phyloP scores from a whole-genome alignment of 179 eudicot species.

The Pouteria campechiana region DNA sequence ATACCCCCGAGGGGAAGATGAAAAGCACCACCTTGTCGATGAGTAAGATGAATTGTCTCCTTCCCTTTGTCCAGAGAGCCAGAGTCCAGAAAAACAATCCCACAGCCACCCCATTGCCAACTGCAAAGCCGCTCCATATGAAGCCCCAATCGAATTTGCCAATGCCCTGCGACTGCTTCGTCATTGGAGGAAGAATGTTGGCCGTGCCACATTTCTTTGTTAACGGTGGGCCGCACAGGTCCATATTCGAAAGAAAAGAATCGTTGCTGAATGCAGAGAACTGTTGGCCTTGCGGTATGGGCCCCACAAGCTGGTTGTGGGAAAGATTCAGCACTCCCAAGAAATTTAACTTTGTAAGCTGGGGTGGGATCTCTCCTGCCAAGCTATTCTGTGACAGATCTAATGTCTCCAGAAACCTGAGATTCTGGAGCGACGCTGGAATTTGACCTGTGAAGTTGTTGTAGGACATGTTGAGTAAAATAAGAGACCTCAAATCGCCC shows the following conservation, averaged over 20 bases:
- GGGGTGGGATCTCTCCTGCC: conserved; percentile 4
- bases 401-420: conserved; percentile 26
- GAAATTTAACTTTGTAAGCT: conserved; percentile 10
- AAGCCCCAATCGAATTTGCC: too few relatives aligned
- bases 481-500: conserved; percentile 26
- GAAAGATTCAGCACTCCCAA: conserved; percentile 16
- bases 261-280: conserved; percentile 2
- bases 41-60: too few relatives aligned
- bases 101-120: too few relatives aligned
- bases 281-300: conserved; percentile 12
- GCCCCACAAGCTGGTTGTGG: conserved; percentile 13
- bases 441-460: conserved; percentile 24
- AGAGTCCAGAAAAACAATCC: too few relatives aligned
- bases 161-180: too few relatives aligned
- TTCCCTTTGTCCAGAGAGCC: too few relatives aligned
- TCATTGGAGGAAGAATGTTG: too few relatives aligned
- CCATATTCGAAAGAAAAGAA: conserved; percentile 11
- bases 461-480: conserved; percentile 31
- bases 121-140: too few relatives aligned
- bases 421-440: conserved; percentile 29
- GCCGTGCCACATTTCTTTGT: too few relatives aligned
- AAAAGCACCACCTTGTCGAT: too few relatives aligned
- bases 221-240: too few relatives aligned
- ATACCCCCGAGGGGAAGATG: too few relatives aligned
- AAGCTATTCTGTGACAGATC: conserved; percentile 22